Evolutionary conservation across 495 filamentous ascomycete species (phyloP).

Genomic region (Schizothecium vesticola): DNA sequence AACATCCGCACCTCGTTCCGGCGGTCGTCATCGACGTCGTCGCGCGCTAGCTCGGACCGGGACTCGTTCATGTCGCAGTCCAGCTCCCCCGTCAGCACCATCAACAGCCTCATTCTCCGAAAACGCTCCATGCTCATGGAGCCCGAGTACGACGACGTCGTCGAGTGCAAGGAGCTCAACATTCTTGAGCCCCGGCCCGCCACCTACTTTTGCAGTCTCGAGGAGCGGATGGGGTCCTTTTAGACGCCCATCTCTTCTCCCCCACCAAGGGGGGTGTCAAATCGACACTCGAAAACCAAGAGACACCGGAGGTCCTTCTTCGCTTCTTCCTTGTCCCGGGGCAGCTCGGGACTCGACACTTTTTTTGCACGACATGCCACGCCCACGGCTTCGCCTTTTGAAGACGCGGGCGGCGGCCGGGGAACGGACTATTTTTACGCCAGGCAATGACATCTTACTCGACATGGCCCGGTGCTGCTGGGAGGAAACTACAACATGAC

Average conservation of each 20-base stretch:
- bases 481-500: slow-evolving; percentile 2
- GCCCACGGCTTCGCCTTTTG: neutral
- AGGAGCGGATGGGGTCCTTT: slow-evolving; percentile 46
- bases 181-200: slow-evolving; percentile 52
- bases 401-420: neutral
- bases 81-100: slow-evolving; percentile 41
- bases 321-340: neutral
- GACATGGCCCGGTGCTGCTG: slow-evolving; percentile 10
- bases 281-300: neutral
- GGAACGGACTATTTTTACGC: neutral
- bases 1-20: slow-evolving; percentile 47
- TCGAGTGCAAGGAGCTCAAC: slow-evolving; percentile 38
- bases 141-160: slow-evolving; percentile 41
- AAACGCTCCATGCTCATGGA: slow-evolving; percentile 39
- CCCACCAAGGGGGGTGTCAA: neutral
- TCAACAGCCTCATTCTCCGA: slow-evolving; percentile 49
- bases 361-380: neutral
- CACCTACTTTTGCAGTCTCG: slow-evolving; percentile 50
- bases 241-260: slow-evolving; percentile 1
- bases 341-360: neutral
- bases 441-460: neutral
- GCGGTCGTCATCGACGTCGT: slow-evolving; percentile 39
- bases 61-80: slow-evolving; percentile 37
- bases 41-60: slow-evolving; percentile 33
- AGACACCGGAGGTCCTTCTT: slow-evolving; percentile 1